Conservation (phyloP, 805 yeast species). For the Ogataea henricii region DNA sequence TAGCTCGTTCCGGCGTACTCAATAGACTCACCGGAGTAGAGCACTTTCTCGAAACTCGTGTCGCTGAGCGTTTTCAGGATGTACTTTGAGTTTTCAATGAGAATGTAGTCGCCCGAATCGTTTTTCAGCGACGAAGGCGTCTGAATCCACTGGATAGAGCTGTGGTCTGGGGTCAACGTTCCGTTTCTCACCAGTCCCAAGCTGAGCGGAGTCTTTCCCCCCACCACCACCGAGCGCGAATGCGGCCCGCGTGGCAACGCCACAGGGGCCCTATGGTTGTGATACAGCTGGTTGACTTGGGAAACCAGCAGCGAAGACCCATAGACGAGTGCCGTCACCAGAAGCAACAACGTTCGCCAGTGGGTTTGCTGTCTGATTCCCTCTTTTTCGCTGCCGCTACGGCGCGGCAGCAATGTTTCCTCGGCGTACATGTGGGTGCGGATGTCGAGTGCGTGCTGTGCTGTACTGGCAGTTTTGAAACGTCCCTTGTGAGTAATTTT, state of each 20-base stretch:
- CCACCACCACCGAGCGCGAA: not conserved
- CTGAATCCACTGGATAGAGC: constrained; percentile 70
- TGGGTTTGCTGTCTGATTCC: constrained; percentile 6
- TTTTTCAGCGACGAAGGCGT: constrained; percentile 47
- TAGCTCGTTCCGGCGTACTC: constrained; percentile 40
- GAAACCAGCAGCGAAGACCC: constrained; percentile 28
- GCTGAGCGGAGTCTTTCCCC: constrained; percentile 33
- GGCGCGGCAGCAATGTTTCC: constrained; percentile 7
- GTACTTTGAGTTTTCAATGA: constrained; percentile 49
- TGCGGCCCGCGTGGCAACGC: not conserved
- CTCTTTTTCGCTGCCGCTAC: constrained; percentile 2
- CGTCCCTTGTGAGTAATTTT: not conserved
- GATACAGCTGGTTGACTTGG: constrained; percentile 21
- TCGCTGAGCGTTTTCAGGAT: constrained; percentile 55
- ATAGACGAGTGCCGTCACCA: constrained; percentile 21
- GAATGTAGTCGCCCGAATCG: constrained; percentile 71
- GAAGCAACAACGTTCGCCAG: constrained; percentile 13
- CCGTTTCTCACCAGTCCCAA: constrained; percentile 54
- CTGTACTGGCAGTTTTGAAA: no score
- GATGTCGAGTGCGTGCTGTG: no score
- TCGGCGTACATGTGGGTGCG: constrained; percentile 8
- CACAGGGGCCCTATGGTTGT: constrained; percentile 12
- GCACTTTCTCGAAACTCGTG: constrained; percentile 41
- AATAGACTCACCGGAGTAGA: constrained; percentile 55
- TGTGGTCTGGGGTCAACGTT: constrained; percentile 52